Conservation (phyloP, 176 grass and related monocot genomes). For the Musa schizocarpa region DNA sequence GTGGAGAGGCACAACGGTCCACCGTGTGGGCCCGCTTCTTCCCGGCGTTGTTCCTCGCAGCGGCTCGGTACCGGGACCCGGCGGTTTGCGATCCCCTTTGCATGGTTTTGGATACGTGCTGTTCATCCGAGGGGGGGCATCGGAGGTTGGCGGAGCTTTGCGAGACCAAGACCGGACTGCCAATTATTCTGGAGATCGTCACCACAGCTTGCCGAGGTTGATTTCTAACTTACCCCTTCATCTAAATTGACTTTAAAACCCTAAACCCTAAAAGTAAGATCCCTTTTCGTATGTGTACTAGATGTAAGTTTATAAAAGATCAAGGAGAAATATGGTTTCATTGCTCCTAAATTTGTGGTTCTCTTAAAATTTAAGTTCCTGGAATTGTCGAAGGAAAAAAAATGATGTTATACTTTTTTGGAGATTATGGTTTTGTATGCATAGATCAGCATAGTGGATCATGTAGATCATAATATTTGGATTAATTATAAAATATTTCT, state of each 20-base stretch:
- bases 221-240: background rate
- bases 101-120: slow-evolving; percentile 90
- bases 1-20: slow-evolving; percentile 46
- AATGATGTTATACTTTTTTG: too few relatives aligned
- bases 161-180: slow-evolving; percentile 29
- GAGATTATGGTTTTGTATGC: too few relatives aligned
- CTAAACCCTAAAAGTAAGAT: background rate
- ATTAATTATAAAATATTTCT: too few relatives aligned
- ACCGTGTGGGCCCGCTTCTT: slow-evolving; percentile 73
- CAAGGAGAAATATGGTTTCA: too few relatives aligned
- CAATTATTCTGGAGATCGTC: slow-evolving; percentile 43
- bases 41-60: slow-evolving; percentile 28
- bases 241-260: background rate
- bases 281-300: too few relatives aligned
- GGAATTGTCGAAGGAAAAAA: too few relatives aligned
- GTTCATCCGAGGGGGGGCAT: slow-evolving; percentile 39
- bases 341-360: background rate
- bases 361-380: background rate
- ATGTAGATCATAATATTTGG: too few relatives aligned
- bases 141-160: slow-evolving; percentile 51
- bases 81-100: slow-evolving; percentile 59
- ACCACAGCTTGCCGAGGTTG: slow-evolving; percentile 44
- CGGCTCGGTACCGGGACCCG: slow-evolving; percentile 38
- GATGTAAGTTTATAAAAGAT: too few relatives aligned
- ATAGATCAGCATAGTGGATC: too few relatives aligned